A percentile compares a stretch with the other conserved stretches of the same genome.
phyloP scores from a whole-genome alignment of 176 grass and related monocot genomes.

The Cenchrus purpureus region DNA sequence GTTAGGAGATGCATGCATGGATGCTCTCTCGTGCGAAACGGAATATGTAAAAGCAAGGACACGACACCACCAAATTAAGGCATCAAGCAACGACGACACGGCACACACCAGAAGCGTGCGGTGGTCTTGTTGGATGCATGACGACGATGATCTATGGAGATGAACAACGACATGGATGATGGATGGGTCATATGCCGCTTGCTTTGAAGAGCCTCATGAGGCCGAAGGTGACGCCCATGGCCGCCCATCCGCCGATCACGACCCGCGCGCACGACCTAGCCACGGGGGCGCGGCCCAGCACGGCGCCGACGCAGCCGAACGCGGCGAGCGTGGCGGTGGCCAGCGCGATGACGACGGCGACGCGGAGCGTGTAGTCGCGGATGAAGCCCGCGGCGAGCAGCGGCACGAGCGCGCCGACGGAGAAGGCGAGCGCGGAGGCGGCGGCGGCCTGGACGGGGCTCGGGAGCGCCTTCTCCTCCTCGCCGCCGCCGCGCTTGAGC shows the following conservation, averaged over 20 bases:
- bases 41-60: too few relatives aligned
- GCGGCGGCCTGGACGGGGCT: constrained; percentile 58
- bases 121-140: too few relatives aligned
- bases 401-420: constrained; percentile 54
- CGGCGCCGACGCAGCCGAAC: constrained; percentile 63
- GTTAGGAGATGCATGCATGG: too few relatives aligned
- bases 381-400: constrained; percentile 70
- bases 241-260: constrained; percentile 46
- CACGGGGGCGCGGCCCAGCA: constrained; percentile 47
- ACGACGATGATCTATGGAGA: too few relatives aligned
- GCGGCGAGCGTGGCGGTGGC: constrained; percentile 42
- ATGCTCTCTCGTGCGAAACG: too few relatives aligned
- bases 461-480: constrained; percentile 35
- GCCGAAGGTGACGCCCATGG: constrained; percentile 62
- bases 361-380: constrained; percentile 42
- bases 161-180: too few relatives aligned
- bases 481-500: constrained; percentile 44
- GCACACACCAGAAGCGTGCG: too few relatives aligned
- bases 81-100: too few relatives aligned
- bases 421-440: constrained; percentile 66
- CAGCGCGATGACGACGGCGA: constrained; percentile 50
- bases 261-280: constrained; percentile 50
- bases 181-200: constrained; percentile 43
- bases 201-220: constrained; percentile 65
- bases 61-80: too few relatives aligned